A percentile compares a stretch with the other conserved stretches of the same genome.
These are phyloP conservation scores for Malus hybrid DNA, from an alignment of 331 rosid species.

Conservation along the genomic window DNA sequence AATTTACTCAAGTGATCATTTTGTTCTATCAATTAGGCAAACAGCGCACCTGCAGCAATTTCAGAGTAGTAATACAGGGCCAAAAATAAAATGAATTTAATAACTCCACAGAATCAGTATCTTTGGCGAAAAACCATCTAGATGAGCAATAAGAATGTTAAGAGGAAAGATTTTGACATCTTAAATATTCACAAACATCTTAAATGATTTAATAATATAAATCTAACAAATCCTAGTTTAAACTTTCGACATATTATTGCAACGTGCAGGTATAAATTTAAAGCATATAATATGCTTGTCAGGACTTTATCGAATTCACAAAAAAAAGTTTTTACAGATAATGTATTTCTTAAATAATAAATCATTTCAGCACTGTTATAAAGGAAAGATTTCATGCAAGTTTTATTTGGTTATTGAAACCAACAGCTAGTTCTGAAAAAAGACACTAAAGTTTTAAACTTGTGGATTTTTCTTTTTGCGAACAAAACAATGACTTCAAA, in stretches of 20 bases:
- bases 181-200: not conserved
- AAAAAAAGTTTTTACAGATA: not conserved
- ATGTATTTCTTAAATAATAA: not conserved
- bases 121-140: too few species aligned
- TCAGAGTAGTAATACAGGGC: not conserved
- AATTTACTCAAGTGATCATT: not conserved
- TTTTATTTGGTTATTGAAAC: not conserved
- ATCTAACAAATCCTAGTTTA: not conserved
- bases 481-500: not conserved
- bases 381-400: too few species aligned
- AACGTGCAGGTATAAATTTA: not conserved
- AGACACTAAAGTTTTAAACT: not conserved
- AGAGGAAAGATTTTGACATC: too few species aligned
- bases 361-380: not conserved
- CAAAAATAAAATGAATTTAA: not conserved
- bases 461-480: not conserved
- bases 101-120: not conserved
- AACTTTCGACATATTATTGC: not conserved
- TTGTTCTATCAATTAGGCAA: not conserved
- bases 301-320: not conserved
- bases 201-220: not conserved
- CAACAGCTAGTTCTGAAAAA: not conserved
- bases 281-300: not conserved
- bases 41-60: not conserved
- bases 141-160: too few species aligned